Evolutionary conservation across 768 basidiomycete genomes (phyloP).

Genomic region (Termitomyces bulborhizus): DNA sequence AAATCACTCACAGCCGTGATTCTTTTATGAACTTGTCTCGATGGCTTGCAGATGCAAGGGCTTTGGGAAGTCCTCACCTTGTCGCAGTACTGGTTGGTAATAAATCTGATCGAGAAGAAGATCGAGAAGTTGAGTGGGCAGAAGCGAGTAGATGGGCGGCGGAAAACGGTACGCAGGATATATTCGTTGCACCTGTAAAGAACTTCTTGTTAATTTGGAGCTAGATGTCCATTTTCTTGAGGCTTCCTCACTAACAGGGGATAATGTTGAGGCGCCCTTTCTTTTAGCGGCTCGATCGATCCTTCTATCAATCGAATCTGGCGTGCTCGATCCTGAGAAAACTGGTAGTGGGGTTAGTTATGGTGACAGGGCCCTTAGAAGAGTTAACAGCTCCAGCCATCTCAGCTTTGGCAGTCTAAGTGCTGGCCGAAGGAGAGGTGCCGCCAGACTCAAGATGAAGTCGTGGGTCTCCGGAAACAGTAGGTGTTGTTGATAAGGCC

Average conservation of each 20-base stretch:
- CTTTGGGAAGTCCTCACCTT: slow-evolving; percentile 87
- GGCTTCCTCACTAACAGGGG: slow-evolving; percentile 85
- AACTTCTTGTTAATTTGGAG: neutral
- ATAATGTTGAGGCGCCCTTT: slow-evolving; percentile 94
- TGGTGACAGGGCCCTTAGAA: slow-evolving; percentile 86
- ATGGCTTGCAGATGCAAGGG: slow-evolving; percentile 93
- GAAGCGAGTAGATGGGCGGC: slow-evolving; percentile 96
- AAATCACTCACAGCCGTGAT: slow-evolving; percentile 54
- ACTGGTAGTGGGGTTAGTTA: slow-evolving; percentile 95
- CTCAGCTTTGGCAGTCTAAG: slow-evolving; percentile 82
- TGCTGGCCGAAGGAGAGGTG: slow-evolving; percentile 52
- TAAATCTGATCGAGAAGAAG: slow-evolving; percentile 92
- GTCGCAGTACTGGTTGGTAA: slow-evolving; percentile 91
- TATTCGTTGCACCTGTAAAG: neutral
- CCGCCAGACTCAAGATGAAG: slow-evolving; percentile 56
- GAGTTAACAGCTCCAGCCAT: slow-evolving; percentile 88
- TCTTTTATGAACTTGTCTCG: slow-evolving; percentile 79
- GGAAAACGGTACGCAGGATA: slow-evolving; percentile 66
- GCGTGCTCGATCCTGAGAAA: slow-evolving; percentile 87
- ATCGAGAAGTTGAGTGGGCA: slow-evolving; percentile 90
- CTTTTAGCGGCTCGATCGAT: slow-evolving; percentile 82
- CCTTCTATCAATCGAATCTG: slow-evolving; percentile 86
- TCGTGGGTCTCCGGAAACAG: slow-evolving; percentile 53
- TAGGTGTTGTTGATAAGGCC: slow-evolving; percentile 53
- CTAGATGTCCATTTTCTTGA: slow-evolving; percentile 92